Evolutionary conservation across 106 monocot species (phyloP).

Genomic region (Apostasia ramifera): DNA sequence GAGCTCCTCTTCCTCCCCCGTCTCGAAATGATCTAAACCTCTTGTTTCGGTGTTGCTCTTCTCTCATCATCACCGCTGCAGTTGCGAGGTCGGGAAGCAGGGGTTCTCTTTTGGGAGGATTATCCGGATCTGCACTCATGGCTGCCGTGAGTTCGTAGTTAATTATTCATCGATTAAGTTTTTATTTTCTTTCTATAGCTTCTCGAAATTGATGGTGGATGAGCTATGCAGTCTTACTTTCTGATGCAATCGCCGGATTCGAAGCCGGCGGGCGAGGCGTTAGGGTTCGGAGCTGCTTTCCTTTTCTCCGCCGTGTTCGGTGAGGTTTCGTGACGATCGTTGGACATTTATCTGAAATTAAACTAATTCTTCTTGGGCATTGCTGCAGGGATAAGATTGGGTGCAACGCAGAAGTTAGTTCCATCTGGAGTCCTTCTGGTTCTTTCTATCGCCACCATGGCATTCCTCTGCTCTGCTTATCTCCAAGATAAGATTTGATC

Average conservation of each 20-base stretch:
- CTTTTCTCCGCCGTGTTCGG: conserved; percentile 75
- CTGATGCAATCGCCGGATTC: conserved; percentile 81
- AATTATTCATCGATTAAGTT: too few species aligned
- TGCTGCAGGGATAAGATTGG: conserved; percentile 63
- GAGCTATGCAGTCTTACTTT: conserved; percentile 52
- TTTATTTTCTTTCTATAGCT: background rate
- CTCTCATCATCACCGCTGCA: background rate
- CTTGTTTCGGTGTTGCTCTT: background rate
- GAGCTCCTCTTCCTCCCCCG: background rate
- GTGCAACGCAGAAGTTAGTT: conserved; percentile 50
- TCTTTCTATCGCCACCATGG: conserved; percentile 42
- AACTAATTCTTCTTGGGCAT: background rate
- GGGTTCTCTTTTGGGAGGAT: conserved; percentile 65
- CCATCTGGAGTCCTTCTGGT: conserved; percentile 63
- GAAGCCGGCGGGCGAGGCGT: conserved; percentile 48
- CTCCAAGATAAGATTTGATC: conserved; percentile 47
- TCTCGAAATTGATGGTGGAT: too few species aligned
- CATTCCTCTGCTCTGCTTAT: conserved; percentile 59
- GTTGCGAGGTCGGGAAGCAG: conserved; percentile 80
- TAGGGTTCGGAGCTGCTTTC: conserved; percentile 68
- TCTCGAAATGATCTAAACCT: background rate
- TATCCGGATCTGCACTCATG: conserved; percentile 63
- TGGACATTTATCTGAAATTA: background rate
- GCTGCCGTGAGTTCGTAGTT: conserved; percentile 29
- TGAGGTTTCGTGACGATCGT: conserved; percentile 1